Evolutionary conservation across 805 yeast genomes (phyloP), one percentile per base, ranked within the genome.

Genomic region (Lachancea quebecensis): DNA sequence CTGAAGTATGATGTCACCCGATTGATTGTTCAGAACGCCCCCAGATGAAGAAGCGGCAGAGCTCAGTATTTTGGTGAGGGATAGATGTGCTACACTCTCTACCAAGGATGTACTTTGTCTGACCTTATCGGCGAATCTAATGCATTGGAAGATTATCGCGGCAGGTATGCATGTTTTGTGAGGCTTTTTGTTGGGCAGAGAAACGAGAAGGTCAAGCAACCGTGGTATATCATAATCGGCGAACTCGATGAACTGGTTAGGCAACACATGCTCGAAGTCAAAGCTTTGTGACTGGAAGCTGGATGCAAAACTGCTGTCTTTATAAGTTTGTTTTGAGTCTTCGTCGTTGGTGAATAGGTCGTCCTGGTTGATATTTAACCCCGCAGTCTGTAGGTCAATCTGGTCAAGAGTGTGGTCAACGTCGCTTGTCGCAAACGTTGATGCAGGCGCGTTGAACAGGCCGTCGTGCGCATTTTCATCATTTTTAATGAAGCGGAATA

Each of bases 201-300:
- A 68, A 17, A 86, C 63, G 14, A 90, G 77, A 41, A 76, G 65
- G 45, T 74, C 71, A 21, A 89, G 69, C 37, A 90, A 79, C 56
- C 85, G 89, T 0, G 95, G 95, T 29, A 85, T 80, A 18, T 69
- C 72, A 51, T 78, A 71, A 56, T 83, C 89, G 14, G 76, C 69
- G 54, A 81, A 81, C 50, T 75, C 75, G 39, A 84, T 69, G 55
- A 64, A 83, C 59, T 83, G 85, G 36, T 78, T 79, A 12, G 77
- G 75, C 4, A 74, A 42, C 11, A 82, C 60, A 48, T 67, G 73
- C 35, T 71, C 74, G 59, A 79, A 84, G 50, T 82, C 79, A 55
- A 81, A 84, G 29, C 11, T 18, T 7, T 28, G 34, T 7, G 28
- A 27, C 34, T 32, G 25, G 25, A 21, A 21, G 25, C 25, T 21